phyloP scores from a whole-genome alignment of 2,329 filamentous ascomycete species.

The Emericellopsis cladophorae region DNA sequence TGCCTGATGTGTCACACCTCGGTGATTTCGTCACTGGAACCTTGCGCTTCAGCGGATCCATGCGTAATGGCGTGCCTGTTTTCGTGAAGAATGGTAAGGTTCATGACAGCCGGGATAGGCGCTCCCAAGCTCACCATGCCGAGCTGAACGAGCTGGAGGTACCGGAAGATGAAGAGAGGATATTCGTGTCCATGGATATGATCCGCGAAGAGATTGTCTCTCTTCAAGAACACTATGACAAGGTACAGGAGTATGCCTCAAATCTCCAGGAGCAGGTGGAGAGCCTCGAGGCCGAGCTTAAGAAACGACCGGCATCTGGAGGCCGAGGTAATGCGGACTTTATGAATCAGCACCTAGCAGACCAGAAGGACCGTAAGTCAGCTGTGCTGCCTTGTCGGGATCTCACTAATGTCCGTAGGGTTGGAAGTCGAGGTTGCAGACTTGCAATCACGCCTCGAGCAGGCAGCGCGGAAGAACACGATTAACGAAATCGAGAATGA shows the following conservation, averaged over 20 bases:
- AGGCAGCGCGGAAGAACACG: slow-evolving; percentile 48
- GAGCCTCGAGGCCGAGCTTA: slow-evolving; percentile 34
- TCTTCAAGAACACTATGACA: slow-evolving; percentile 42
- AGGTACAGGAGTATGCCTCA: slow-evolving; percentile 40
- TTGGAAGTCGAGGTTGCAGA: slow-evolving; percentile 47
- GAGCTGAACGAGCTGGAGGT: slow-evolving; percentile 37
- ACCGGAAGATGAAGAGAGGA: slow-evolving; percentile 41
- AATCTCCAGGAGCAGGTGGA: slow-evolving; percentile 38
- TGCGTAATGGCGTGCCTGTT: slow-evolving; percentile 40
- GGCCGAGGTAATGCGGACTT: slow-evolving; percentile 28
- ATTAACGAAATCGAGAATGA: slow-evolving; percentile 52
- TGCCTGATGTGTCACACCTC: slow-evolving; percentile 41
- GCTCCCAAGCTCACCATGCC: slow-evolving; percentile 24
- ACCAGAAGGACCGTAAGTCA: slow-evolving; percentile 44
- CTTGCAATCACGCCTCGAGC: slow-evolving; percentile 48
- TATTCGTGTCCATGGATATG: slow-evolving; percentile 50
- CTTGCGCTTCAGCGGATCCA: slow-evolving; percentile 34
- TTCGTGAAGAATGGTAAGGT: slow-evolving; percentile 42
- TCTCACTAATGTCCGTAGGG: slow-evolving; percentile 19
- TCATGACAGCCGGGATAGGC: slow-evolving; percentile 25
- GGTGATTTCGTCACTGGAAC: slow-evolving; percentile 44
- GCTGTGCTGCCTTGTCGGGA: too few species aligned
- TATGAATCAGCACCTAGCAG: slow-evolving; percentile 28
- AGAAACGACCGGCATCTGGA: slow-evolving; percentile 26
- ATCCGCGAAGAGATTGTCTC: slow-evolving; percentile 44